A percentile compares a stretch with the other conserved stretches of the same genome.
Evolutionary conservation across 305 asterid genomes (phyloP).

Genomic region (Caryopteris hybrid): DNA sequence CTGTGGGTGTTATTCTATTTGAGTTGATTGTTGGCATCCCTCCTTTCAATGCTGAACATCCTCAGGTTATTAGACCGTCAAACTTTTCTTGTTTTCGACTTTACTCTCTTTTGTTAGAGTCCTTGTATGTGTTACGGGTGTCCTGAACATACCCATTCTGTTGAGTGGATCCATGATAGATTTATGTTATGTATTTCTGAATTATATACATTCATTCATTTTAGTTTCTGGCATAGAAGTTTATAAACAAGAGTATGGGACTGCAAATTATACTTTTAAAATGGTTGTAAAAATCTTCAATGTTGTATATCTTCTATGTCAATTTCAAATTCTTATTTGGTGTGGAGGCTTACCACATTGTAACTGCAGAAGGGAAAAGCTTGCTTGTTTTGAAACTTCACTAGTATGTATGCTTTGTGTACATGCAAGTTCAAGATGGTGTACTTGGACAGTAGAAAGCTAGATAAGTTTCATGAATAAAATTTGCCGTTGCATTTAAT

Average conservation of each 20-base stretch:
- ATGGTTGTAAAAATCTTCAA: not conserved
- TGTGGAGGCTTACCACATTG: not conserved
- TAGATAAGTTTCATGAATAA: not conserved
- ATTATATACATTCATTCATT: not conserved
- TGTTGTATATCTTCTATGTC: not conserved
- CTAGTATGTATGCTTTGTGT: not conserved
- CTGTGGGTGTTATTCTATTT: slow-evolving; percentile 94
- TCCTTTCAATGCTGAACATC: slow-evolving; percentile 99
- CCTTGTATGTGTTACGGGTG: slow-evolving; percentile 12
- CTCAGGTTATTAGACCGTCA: slow-evolving; percentile 62
- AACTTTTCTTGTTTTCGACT: not conserved
- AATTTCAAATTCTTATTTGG: not conserved
- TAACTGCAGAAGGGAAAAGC: not conserved
- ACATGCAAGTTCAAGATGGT: not conserved
- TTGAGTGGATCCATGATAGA: not conserved
- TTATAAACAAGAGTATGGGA: not conserved
- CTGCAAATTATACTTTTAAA: not conserved
- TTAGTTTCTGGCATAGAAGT: slow-evolving; percentile 9
- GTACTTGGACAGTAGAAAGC: not conserved
- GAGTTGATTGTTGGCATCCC: slow-evolving; percentile 99
- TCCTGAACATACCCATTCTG: slow-evolving; percentile 1
- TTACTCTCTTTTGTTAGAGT: not conserved
- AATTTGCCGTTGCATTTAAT: not conserved
- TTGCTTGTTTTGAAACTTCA: not conserved
- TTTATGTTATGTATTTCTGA: not conserved